These are phyloP conservation scores for Sclerotinia subarctica DNA, from an alignment of 2,329 filamentous ascomycete species.

Conservation along the genomic window DNA sequence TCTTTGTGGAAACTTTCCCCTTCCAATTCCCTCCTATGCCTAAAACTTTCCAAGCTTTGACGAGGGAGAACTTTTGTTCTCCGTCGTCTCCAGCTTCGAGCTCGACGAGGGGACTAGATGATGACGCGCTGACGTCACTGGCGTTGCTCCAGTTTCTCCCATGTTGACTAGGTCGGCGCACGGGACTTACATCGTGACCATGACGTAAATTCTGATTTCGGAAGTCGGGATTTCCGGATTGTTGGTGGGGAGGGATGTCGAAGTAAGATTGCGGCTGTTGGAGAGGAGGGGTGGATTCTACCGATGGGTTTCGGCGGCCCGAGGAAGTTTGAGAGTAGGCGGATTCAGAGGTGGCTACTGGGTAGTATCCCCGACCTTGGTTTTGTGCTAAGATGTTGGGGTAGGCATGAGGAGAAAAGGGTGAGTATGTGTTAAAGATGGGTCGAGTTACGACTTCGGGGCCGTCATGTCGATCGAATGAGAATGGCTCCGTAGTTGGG, in stretches of 20 bases:
- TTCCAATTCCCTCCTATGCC: constrained; percentile 9
- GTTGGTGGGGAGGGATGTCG: constrained; percentile 7
- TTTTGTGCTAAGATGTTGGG: background rate
- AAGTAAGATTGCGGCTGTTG: constrained; percentile 13
- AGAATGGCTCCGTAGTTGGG: constrained; percentile 23
- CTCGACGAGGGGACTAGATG: constrained; percentile 15
- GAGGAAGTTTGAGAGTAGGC: constrained; percentile 13
- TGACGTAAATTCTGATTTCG: constrained; percentile 15
- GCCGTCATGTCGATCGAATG: constrained; percentile 24
- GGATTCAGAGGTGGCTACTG: constrained; percentile 18
- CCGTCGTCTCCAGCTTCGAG: constrained; percentile 18
- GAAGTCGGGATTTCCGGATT: background rate
- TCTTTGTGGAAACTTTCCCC: constrained; percentile 1
- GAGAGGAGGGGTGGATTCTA: constrained; percentile 13
- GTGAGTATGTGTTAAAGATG: constrained; percentile 13
- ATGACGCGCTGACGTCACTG: constrained; percentile 13
- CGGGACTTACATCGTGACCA: constrained; percentile 12
- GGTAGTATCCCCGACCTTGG: constrained; percentile 5
- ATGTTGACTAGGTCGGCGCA: constrained; percentile 8
- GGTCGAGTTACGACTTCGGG: constrained; percentile 30
- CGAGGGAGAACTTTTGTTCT: background rate
- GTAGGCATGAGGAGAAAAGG: constrained; percentile 2
- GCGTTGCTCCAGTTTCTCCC: constrained; percentile 21
- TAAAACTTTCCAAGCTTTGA: constrained; percentile 16
- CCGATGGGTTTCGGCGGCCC: constrained; percentile 5